Evolutionary conservation across 371 early-diverging fungal species (phyloP).

Genomic region (Mucor piriformis): DNA sequence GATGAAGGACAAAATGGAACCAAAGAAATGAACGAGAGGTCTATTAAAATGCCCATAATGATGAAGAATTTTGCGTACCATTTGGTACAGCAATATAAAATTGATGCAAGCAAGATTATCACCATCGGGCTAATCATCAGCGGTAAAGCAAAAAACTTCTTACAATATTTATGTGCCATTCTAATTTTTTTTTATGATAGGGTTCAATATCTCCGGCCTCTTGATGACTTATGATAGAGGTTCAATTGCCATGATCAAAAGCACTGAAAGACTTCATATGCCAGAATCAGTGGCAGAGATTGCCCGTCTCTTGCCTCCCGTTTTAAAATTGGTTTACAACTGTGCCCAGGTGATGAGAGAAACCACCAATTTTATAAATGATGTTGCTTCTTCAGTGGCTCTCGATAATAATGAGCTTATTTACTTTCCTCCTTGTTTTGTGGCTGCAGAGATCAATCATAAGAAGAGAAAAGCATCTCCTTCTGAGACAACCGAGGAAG

Average conservation of each 20-base stretch:
- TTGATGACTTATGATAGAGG: slow-evolving; percentile 9
- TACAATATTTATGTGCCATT: slow-evolving; percentile 17
- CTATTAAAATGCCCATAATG: slow-evolving; percentile 20
- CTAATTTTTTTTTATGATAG: slow-evolving; percentile 19
- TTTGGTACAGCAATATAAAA: slow-evolving; percentile 19
- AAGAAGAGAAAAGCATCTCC: slow-evolving; percentile 24
- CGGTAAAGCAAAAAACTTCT: slow-evolving; percentile 20
- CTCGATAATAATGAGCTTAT: slow-evolving; percentile 3
- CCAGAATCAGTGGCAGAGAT: slow-evolving; percentile 19
- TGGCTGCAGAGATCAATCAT: slow-evolving; percentile 9
- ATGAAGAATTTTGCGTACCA: slow-evolving; percentile 17
- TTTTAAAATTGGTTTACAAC: slow-evolving; percentile 19
- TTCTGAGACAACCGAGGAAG: slow-evolving; percentile 18
- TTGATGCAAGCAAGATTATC: slow-evolving; percentile 18
- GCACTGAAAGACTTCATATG: slow-evolving; percentile 15
- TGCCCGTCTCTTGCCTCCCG: slow-evolving; percentile 17
- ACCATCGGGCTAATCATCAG: too few relatives aligned
- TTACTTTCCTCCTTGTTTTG: slow-evolving; percentile 22
- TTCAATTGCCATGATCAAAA: slow-evolving; percentile 10
- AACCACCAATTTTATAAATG: slow-evolving; percentile 9
- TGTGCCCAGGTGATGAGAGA: slow-evolving; percentile 6
- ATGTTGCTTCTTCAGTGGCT: slow-evolving; percentile 12
- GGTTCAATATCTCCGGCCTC: slow-evolving; percentile 15
- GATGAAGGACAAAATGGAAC: slow-evolving; percentile 16
- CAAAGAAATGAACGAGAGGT: slow-evolving; percentile 19